Conservation (phyloP, 495 filamentous ascomycete species). For the Penicillium nucicola region DNA sequence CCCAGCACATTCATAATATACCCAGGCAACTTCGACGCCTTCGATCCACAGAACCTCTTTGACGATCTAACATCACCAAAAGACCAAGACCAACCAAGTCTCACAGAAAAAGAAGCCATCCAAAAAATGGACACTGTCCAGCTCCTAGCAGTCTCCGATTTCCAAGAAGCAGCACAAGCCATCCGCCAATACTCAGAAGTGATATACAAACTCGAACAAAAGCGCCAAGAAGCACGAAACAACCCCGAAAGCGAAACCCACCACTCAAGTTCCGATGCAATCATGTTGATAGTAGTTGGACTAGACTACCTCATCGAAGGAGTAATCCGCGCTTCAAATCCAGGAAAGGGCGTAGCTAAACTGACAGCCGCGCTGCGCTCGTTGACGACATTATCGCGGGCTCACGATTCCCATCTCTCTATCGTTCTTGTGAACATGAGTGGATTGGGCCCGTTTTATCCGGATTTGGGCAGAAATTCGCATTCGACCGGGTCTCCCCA, state of each 20-base stretch:
- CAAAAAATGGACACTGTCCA: constrained; percentile 35
- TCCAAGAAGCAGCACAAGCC: constrained; percentile 33
- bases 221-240: background rate
- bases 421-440: constrained; percentile 39
- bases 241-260: background rate
- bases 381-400: constrained; percentile 31
- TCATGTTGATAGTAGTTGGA: constrained; percentile 34
- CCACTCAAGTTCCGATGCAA: background rate
- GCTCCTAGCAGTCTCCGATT: constrained; percentile 35
- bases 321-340: constrained; percentile 39
- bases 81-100: constrained; percentile 5
- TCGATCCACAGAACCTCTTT: constrained; percentile 70
- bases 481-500: background rate
- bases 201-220: constrained; percentile 18
- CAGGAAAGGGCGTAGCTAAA: constrained; percentile 35
- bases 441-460: constrained; percentile 26
- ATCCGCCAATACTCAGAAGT: constrained; percentile 30
- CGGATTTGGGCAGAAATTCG: constrained; percentile 1
- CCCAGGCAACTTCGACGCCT: constrained; percentile 78
- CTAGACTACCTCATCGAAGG: constrained; percentile 40
- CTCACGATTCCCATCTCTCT: constrained; percentile 27
- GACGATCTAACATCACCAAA: constrained; percentile 20
- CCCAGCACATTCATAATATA: constrained; percentile 50
- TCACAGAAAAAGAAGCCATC: constrained; percentile 34
- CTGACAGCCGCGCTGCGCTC: constrained; percentile 32